phyloP scores from a whole-genome alignment of 305 asterid species.

The Lippia alba region DNA sequence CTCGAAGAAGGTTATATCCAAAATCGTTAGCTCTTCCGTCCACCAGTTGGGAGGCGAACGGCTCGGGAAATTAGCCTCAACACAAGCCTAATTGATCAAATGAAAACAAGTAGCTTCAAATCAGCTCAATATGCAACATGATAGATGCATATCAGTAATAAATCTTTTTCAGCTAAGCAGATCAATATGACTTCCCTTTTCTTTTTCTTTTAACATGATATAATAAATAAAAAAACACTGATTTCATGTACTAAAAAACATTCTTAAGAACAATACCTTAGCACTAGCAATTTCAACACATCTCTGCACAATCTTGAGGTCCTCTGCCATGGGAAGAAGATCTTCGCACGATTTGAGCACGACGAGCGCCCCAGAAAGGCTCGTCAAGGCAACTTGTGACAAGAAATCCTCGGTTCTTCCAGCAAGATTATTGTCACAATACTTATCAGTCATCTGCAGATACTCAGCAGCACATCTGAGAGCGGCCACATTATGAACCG shows the following conservation, averaged over 20 bases:
- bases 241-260: neutral
- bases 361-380: slow-evolving; percentile 84
- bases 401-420: slow-evolving; percentile 87
- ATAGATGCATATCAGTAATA: neutral
- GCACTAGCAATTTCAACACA: slow-evolving; percentile 85
- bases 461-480: slow-evolving; percentile 90
- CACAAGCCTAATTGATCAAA: slow-evolving; percentile 64
- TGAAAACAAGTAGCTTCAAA: neutral
- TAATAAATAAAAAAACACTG: neutral
- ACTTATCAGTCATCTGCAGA: slow-evolving; percentile 86
- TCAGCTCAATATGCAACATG: neutral
- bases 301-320: slow-evolving; percentile 68
- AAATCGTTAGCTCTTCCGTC: slow-evolving; percentile 91
- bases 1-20: slow-evolving; percentile 67
- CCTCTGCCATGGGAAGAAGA: slow-evolving; percentile 86
- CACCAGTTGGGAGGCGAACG: slow-evolving; percentile 98
- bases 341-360: slow-evolving; percentile 84
- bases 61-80: slow-evolving; percentile 92
- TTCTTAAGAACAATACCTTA: slow-evolving; percentile 54
- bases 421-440: slow-evolving; percentile 74
- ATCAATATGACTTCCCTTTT: neutral
- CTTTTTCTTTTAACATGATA: neutral
- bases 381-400: slow-evolving; percentile 78
- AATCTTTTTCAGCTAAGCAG: neutral
- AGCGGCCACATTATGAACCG: slow-evolving; percentile 91